Percentiles rank a stretch among this genome's conserved stretches.
Evolutionary conservation across 768 basidiomycete genomes (phyloP).

Genomic region (Suillus fuscotomentosus): DNA sequence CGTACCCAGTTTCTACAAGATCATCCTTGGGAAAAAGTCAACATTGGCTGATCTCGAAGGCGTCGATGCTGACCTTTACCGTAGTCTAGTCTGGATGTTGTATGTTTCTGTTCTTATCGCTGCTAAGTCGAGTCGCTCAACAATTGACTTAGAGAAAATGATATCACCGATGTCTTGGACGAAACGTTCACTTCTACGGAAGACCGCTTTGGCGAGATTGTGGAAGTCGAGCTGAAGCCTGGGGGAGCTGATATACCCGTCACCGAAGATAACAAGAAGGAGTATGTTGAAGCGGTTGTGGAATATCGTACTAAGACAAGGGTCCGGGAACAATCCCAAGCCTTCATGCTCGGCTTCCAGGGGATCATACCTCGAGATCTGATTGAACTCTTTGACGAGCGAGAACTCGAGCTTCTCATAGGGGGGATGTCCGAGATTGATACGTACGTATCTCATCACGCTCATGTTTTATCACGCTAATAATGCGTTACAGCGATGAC

Average conservation of each 20-base stretch:
- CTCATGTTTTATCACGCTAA: background rate
- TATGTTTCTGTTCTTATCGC: conserved; percentile 33
- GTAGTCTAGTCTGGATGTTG: conserved; percentile 76
- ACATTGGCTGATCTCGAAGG: conserved; percentile 64
- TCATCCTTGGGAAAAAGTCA: conserved; percentile 63
- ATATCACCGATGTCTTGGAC: conserved; percentile 72
- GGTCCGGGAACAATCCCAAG: conserved; percentile 79
- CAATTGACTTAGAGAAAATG: conserved; percentile 53
- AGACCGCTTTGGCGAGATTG: conserved; percentile 72
- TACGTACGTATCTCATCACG: conserved; percentile 46
- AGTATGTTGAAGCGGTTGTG: conserved; percentile 76
- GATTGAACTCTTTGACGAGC: conserved; percentile 87
- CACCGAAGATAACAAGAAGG: conserved; percentile 74
- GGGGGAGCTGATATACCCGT: conserved; percentile 61
- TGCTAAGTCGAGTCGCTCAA: conserved; percentile 3
- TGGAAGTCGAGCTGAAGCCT: conserved; percentile 64
- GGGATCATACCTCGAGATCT: conserved; percentile 84
- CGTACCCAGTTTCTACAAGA: conserved; percentile 79
- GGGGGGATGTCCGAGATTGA: conserved; percentile 94
- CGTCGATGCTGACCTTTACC: conserved; percentile 65
- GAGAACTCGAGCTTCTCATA: conserved; percentile 85
- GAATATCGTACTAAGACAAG: conserved; percentile 81
- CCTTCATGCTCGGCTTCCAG: conserved; percentile 83
- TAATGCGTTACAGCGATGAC: conserved; percentile 55
- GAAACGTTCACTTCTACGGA: conserved; percentile 72